Base-by-base conservation (phyloP, 345 rosid species). In the Salix viminalis region DNA sequence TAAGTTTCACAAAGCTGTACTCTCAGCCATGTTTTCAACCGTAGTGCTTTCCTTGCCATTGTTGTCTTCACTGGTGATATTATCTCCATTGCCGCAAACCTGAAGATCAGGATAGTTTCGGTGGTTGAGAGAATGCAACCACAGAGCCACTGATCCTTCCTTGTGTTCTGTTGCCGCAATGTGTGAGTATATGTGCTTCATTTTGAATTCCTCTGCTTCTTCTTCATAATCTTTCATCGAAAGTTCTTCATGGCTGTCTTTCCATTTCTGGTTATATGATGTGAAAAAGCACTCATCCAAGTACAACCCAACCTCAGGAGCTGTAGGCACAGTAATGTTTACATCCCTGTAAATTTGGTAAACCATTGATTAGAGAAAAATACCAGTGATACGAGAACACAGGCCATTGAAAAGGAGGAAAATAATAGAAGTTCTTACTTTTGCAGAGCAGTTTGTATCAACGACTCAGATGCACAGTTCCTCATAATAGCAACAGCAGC, bases 281-380 rank as follows among this genome's bases (percentile, higher is more conserved):
- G 97, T 37, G 71, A 96, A 92, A 70, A 90, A 54, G 86, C 99
- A 96, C 81, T 93, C 99, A 15, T 96, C 99, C 87, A 96, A 86
- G 90, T 93, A 93, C 60, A 96, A 81, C 30, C 98, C 99, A 67
- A 93, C 97, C 80, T 96, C 98, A n/a, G 99, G 99, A 18, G 98
- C 99, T 0, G 94, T 93, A 1, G 99, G 97, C 58, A 93, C 94
- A 72, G 70, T 92, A 24, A 93, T 85, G 34, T 81, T 81, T 30
- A 93, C 87, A 81, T 91, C 85, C 94, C 97, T 96, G 69, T 21
- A 50, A 83, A 70, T 71, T 42, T 64, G 6, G 39, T 24, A 62
- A 12, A 9, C 52, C 26, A 36, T 18, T 10, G 60, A 67, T 74
- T 66, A 60, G 69, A 44, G 21, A 56, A 2, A 66, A 54, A 39